A percentile compares a stretch with the other conserved stretches of the same genome.
phyloP scores from a whole-genome alignment of 495 filamentous ascomycete species.

The Podospora didyma region DNA sequence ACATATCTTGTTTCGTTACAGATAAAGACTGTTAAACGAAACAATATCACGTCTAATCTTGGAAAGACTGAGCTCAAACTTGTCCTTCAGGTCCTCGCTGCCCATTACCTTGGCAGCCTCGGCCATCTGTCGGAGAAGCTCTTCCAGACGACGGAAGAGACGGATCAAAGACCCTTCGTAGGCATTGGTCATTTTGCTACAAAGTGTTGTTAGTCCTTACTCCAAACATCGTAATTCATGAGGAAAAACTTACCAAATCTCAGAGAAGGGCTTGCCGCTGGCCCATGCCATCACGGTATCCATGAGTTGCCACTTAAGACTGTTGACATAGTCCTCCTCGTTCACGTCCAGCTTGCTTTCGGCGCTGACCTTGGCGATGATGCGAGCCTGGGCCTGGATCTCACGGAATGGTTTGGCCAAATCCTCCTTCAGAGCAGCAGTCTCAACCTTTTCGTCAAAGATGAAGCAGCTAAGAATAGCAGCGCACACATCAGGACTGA shows the following conservation, averaged over 20 bases:
- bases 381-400: slow-evolving; percentile 77
- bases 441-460: slow-evolving; percentile 88
- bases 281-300: slow-evolving; percentile 93
- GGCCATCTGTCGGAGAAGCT: slow-evolving; percentile 95
- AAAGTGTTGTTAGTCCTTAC: slow-evolving; percentile 19
- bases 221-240: background rate
- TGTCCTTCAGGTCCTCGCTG: slow-evolving; percentile 83
- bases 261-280: slow-evolving; percentile 85
- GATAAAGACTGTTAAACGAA: slow-evolving; percentile 84
- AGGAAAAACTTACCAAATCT: slow-evolving; percentile 74
- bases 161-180: slow-evolving; percentile 96
- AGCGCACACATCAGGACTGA: slow-evolving; percentile 81
- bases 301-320: slow-evolving; percentile 91
- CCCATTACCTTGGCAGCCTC: slow-evolving; percentile 97
- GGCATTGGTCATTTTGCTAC: slow-evolving; percentile 94
- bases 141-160: slow-evolving; percentile 90
- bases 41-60: slow-evolving; percentile 92
- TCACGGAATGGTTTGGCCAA: slow-evolving; percentile 79
- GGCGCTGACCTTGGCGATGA: slow-evolving; percentile 85
- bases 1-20: slow-evolving; percentile 42
- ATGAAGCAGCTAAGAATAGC: slow-evolving; percentile 88
- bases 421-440: slow-evolving; percentile 71
- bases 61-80: slow-evolving; percentile 77
- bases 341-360: slow-evolving; percentile 89
- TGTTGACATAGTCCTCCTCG: slow-evolving; percentile 86